These are phyloP conservation scores for Ostreobium quekettii DNA, from an alignment of 139 green algal species.

Conservation along the genomic window DNA sequence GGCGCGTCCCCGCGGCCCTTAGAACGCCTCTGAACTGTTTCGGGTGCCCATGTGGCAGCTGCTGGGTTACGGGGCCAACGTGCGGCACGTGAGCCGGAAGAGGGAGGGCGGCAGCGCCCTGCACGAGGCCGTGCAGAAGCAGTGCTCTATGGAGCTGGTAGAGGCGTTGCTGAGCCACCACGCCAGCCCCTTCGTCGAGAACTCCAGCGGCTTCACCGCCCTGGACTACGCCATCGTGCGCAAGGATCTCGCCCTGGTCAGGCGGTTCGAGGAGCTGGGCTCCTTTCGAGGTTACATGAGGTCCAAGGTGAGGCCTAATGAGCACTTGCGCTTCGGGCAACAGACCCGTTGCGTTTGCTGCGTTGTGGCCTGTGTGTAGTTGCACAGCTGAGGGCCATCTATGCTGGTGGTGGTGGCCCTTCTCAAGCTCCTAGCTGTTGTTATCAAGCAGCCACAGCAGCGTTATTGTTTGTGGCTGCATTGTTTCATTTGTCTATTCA, in stretches of 20 bases:
- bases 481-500: no score
- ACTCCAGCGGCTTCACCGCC: conserved; percentile 6
- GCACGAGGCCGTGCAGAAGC: conserved; percentile 9
- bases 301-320: neutral
- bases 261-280: conserved; percentile 5
- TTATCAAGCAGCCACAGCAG: no score
- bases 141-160: conserved; percentile 7
- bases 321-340: no score
- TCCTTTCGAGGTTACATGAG: conserved; percentile 16
- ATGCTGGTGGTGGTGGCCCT: no score
- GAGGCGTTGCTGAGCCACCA: conserved; percentile 2
- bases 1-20: no score
- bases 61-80: neutral
- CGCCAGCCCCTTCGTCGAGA: conserved; percentile 19
- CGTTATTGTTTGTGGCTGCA: no score
- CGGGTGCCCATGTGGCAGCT: neutral
- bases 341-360: no score
- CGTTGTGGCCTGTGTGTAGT: no score
- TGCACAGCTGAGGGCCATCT: no score
- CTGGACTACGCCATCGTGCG: conserved; percentile 18
- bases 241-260: neutral
- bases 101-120: neutral
- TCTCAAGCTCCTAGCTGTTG: no score
- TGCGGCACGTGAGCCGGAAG: neutral
- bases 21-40: no score